Percentiles rank a stretch among this genome's conserved stretches.
Conservation (phyloP, 495 filamentous ascomycete species). For the Pseudoneurospora amorphoporcata region DNA sequence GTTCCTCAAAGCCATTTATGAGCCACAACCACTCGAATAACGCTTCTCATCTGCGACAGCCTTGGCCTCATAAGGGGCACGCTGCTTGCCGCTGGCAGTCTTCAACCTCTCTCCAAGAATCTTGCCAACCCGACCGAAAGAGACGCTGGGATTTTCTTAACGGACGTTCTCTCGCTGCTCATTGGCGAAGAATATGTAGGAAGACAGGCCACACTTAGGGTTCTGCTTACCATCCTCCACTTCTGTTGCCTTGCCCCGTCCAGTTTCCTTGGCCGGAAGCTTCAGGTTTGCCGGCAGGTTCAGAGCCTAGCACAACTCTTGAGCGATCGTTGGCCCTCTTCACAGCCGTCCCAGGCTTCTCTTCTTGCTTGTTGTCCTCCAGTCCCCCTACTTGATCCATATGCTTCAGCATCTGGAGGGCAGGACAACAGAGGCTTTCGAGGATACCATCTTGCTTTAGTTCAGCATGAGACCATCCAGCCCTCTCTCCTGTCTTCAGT, state of each 20-base stretch:
- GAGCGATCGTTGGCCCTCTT: neutral
- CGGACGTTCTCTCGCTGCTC: conserved; percentile 97
- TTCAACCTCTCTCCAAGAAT: conserved; percentile 97
- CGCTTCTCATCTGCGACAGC: conserved; percentile 94
- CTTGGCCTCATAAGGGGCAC: conserved; percentile 89
- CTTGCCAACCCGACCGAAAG: conserved; percentile 97
- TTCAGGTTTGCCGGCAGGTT: neutral
- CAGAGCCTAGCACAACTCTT: neutral
- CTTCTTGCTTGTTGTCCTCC: conserved; percentile 18
- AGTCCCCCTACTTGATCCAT: conserved; percentile 27
- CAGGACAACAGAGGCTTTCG: conserved; percentile 17
- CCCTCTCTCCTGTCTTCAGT: conserved; percentile 31
- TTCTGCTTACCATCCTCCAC: conserved; percentile 17
- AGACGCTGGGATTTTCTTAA: conserved; percentile 95
- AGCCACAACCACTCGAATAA: conserved; percentile 34
- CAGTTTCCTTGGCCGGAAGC: neutral
- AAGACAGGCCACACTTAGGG: conserved; percentile 97
- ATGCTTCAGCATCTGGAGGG: conserved; percentile 20
- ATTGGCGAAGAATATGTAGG: conserved; percentile 99
- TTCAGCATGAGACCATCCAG: conserved; percentile 21
- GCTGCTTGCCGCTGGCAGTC: conserved; percentile 78
- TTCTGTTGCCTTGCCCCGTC: neutral
- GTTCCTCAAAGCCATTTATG: neutral
- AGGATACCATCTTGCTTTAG: conserved; percentile 16
- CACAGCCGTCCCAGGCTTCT: neutral